phyloP scores from a whole-genome alignment of 2,329 filamentous ascomycete genomes.

The Volutella citrinella region DNA sequence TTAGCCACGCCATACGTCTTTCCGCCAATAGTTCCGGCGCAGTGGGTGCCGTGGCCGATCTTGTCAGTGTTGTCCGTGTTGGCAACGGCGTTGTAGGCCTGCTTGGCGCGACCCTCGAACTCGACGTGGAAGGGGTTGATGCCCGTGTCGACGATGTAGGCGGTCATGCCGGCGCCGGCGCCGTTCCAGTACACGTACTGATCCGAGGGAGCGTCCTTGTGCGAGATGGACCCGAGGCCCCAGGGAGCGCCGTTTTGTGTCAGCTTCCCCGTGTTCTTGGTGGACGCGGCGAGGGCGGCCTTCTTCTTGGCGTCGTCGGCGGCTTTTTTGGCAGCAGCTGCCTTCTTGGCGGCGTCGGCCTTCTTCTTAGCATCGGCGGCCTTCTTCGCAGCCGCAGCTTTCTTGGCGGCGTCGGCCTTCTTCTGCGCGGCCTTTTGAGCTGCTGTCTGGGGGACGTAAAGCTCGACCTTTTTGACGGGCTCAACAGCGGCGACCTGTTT shows the following conservation, averaged over 20 bases:
- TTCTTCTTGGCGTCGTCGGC: no score
- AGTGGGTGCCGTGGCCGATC: constrained; percentile 46
- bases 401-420: not conserved
- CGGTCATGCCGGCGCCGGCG: constrained; percentile 40
- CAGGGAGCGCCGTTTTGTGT: constrained; percentile 38
- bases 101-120: constrained; percentile 41
- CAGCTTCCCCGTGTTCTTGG: constrained; percentile 16
- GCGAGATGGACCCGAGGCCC: constrained; percentile 45
- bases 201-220: constrained; percentile 29
- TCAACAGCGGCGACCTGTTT: constrained; percentile 32
- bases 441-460: no score
- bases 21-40: constrained; percentile 43
- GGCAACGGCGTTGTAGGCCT: constrained; percentile 33
- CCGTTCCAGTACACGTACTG: constrained; percentile 41
- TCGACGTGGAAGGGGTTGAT: constrained; percentile 44
- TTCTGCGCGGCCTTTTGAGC: not conserved
- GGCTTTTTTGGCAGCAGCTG: not conserved
- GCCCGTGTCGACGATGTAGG: constrained; percentile 56
- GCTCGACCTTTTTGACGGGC: constrained; percentile 25
- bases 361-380: no score
- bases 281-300: no score
- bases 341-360: no score
- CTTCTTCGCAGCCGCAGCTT: not conserved
- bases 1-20: constrained; percentile 46
- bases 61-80: constrained; percentile 32